These are phyloP conservation scores for Actinomortierella ambigua DNA, from an alignment of 371 early-diverging fungal species.

Conservation along the genomic window DNA sequence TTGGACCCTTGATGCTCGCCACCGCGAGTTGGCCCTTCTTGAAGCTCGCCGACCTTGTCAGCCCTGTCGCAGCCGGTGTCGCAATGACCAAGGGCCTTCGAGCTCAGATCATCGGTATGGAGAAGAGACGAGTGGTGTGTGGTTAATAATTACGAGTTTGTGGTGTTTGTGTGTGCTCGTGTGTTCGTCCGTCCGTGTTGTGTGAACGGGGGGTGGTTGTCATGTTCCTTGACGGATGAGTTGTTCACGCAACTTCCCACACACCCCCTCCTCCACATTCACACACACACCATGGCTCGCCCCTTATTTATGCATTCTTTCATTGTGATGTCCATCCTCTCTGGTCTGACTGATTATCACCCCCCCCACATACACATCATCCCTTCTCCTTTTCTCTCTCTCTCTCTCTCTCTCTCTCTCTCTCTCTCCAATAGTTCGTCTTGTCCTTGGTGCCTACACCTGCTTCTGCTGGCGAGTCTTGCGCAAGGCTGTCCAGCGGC, in stretches of 20 bases:
- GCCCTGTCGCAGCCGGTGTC: conserved; percentile 10
- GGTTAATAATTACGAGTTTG: too few species aligned
- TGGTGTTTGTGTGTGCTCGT: too few species aligned
- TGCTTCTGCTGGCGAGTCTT: conserved; percentile 49
- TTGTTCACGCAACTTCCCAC: too few species aligned
- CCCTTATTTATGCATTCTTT: too few species aligned
- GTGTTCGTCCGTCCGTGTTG: too few species aligned
- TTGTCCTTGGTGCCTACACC: conserved; percentile 59
- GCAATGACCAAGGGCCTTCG: conserved; percentile 25
- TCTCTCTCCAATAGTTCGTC: conserved; percentile 51
- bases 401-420: conserved; percentile 7
- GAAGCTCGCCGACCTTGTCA: conserved; percentile 18
- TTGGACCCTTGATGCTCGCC: conserved; percentile 74
- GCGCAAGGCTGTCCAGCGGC: conserved; percentile 48
- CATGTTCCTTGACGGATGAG: too few species aligned
- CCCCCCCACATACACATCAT: too few species aligned
- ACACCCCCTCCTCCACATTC: too few species aligned
- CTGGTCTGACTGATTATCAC: too few species aligned
- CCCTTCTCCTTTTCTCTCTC: neutral
- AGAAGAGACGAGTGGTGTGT: neutral
- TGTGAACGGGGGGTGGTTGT: too few species aligned
- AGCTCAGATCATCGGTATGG: conserved; percentile 35
- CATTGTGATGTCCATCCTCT: too few species aligned
- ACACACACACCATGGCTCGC: too few species aligned
- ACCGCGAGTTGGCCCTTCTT: conserved; percentile 43